Conservation (phyloP, 768 basidiomycete genomes). For the Naganishia friedmannii region DNA sequence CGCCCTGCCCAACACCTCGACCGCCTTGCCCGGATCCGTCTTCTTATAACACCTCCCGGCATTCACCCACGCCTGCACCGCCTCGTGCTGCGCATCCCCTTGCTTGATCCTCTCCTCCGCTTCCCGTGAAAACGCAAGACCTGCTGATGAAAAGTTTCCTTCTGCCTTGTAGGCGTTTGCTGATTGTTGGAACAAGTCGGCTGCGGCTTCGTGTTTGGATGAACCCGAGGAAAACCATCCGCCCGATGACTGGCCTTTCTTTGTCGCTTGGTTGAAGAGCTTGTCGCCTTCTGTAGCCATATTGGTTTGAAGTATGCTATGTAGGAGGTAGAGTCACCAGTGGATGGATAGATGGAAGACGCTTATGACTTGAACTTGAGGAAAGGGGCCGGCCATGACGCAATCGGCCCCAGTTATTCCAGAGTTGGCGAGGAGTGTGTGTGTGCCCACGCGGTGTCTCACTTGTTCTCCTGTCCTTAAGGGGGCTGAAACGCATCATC, state of each 20-base stretch:
- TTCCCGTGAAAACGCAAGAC: conserved; percentile 79
- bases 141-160: conserved; percentile 84
- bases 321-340: not conserved
- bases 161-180: conserved; percentile 85
- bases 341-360: not conserved
- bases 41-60: conserved; percentile 94
- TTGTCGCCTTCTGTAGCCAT: conserved; percentile 58
- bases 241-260: conserved; percentile 74
- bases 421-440: too few relatives aligned
- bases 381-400: not conserved
- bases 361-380: too few relatives aligned
- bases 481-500: too few relatives aligned
- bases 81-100: conserved; percentile 82
- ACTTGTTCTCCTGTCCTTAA: too few relatives aligned
- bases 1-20: conserved; percentile 28
- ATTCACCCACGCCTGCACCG: conserved; percentile 99
- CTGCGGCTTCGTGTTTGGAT: conserved; percentile 89
- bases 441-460: too few relatives aligned
- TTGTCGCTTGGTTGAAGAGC: conserved; percentile 82
- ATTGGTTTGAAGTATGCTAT: conserved; percentile 3
- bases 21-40: conserved; percentile 75
- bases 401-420: too few relatives aligned
- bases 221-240: conserved; percentile 80
- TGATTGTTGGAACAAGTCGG: conserved; percentile 89
- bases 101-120: conserved; percentile 83